Conservation (phyloP, 345 rosid species). For the Turnera subulata region DNA sequence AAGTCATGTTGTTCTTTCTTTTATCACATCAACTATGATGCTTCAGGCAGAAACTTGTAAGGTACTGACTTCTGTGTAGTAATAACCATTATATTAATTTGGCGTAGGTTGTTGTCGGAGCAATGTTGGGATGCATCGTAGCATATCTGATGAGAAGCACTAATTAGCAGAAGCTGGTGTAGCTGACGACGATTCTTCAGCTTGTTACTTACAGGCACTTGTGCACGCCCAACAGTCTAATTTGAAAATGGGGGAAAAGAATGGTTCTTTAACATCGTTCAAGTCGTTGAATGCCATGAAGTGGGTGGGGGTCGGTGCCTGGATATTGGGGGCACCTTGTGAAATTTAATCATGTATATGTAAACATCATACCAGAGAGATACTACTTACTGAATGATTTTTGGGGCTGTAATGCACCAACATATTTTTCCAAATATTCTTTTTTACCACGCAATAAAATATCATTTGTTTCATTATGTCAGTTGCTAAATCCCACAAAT, state of each 20-base stretch:
- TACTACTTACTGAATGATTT: too few species aligned
- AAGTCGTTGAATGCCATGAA: too few species aligned
- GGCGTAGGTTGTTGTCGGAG: slow-evolving; percentile 84
- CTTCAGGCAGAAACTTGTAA: not conserved
- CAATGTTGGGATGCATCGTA: slow-evolving; percentile 67
- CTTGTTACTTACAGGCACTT: not conserved
- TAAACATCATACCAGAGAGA: too few species aligned
- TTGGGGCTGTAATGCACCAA: too few species aligned
- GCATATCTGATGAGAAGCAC: slow-evolving; percentile 67
- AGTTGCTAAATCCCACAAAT: too few species aligned
- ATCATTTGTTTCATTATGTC: too few species aligned
- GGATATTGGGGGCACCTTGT: too few species aligned
- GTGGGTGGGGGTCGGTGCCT: too few species aligned
- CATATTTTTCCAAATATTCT: too few species aligned
- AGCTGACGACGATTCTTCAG: not conserved
- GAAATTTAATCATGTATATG: too few species aligned
- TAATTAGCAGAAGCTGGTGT: slow-evolving; percentile 21
- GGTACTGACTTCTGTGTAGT: not conserved
- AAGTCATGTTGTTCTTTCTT: too few species aligned
- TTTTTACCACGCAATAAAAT: too few species aligned
- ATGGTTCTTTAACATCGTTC: not conserved
- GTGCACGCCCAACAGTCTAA: not conserved
- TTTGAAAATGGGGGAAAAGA: not conserved
- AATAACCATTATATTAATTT: not conserved
- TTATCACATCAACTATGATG: not conserved